Evolutionary conservation across 2,329 filamentous ascomycete species (phyloP), one percentile per base, ranked within the genome.

Genomic region (Pyrenophora teres): DNA sequence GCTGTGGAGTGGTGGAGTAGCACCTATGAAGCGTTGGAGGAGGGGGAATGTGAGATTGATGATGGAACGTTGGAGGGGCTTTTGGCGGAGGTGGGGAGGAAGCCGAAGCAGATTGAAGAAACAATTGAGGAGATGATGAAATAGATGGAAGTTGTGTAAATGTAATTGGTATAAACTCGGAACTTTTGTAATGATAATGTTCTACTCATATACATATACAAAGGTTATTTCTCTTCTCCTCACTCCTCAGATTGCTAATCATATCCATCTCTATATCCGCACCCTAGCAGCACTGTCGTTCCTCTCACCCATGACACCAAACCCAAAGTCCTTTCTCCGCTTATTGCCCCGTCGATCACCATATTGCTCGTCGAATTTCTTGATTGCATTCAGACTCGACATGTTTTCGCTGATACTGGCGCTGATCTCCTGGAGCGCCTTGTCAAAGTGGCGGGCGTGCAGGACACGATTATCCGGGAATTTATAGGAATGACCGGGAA

Each of bases 321-420:
- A 84, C 3, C 82, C 82, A 71, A 79, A 81, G 0, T 76, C 76
- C 21, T 73, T 84, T 73, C 83, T 86, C 69, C 83, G 84, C 68
- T 84, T 82, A 62, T 83, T 83, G 1, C 82, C 84, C 67, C 85
- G 87, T 31, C 87, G 83, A 69, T 96, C 92, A 21, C 94, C 93
- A 71, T 92, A 99, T 72, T 93, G 89, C 76, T 96, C 90, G 70
- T 99, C 94, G 68, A 97, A 99, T 75, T 95, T 95, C 64, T 90
- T 84, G 65, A 99, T 96, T 10, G 90, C 89, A 59, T 85, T 84
- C 56, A 99, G 78, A 27, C 86, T 90, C 41, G 85, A 81, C 93
- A 97, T 97, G 67, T 99, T 92, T 73, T 97, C 93, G 64, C 86
- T 92, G 60, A 97, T 92, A 65, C 90, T 95, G 0, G 94, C 92